A percentile compares a stretch with the other conserved stretches of the same genome.
Conservation (phyloP, 2,329 filamentous ascomycete genomes). For the Albifimbria verrucaria region DNA sequence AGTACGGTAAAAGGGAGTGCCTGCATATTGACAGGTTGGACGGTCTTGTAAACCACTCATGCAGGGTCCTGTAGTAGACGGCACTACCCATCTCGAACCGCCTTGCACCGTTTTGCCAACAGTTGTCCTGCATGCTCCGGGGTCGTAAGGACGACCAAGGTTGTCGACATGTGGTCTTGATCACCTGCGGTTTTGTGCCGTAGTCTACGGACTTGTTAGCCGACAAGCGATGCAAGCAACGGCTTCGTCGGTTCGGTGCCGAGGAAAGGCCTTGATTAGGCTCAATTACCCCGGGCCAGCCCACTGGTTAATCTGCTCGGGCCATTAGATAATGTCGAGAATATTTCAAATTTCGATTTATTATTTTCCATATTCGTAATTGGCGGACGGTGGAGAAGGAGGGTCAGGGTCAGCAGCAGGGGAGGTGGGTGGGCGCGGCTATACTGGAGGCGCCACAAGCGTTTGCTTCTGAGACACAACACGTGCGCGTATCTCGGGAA, state of each 20-base stretch:
- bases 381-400: too few species aligned
- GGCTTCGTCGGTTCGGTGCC: not conserved
- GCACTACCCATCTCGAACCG: not conserved
- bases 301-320: not conserved
- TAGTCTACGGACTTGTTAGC: not conserved
- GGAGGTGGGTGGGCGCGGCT: not conserved
- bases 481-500: not conserved
- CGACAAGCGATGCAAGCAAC: not conserved
- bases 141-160: not conserved
- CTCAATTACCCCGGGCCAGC: not conserved
- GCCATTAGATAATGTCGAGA: not conserved
- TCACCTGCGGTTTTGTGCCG: too few species aligned
- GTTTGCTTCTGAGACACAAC: too few species aligned
- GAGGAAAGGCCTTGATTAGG: not conserved
- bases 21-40: too few species aligned
- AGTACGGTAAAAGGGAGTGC: too few species aligned
- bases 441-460: not conserved
- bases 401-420: not conserved
- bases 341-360: too few species aligned
- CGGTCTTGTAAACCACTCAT: not conserved
- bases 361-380: too few species aligned
- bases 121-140: too few species aligned
- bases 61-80: not conserved
- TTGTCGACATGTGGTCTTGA: not conserved
- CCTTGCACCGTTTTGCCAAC: not conserved